Conservation (phyloP, 225 moss, liverwort and hornwort species). For the Marchantia paleacea region DNA sequence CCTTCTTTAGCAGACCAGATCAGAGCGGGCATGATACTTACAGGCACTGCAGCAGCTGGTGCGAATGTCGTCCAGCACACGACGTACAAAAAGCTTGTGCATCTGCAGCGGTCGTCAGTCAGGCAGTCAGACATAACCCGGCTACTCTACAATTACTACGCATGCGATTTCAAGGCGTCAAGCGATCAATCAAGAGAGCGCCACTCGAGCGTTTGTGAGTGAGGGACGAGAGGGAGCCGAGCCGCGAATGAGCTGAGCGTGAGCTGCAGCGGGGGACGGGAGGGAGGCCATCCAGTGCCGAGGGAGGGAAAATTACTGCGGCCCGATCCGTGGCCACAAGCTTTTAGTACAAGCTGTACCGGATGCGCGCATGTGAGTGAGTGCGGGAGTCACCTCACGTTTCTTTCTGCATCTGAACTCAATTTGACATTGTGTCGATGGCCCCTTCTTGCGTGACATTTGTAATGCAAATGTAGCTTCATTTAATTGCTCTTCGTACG, state of each 20-base stretch:
- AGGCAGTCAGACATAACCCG: not conserved
- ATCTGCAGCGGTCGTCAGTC: not conserved
- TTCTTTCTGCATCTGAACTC: not conserved
- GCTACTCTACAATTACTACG: not conserved
- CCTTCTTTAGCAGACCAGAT: not conserved
- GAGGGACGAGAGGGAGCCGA: not conserved
- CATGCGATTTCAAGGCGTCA: not conserved
- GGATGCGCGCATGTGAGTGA: not conserved
- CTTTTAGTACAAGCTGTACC: not conserved
- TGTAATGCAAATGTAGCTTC: not conserved
- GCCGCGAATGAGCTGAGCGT: not conserved
- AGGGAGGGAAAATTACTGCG: not conserved
- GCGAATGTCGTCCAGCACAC: slow-evolving; percentile 1
- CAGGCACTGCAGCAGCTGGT: too few relatives aligned
- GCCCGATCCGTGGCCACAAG: not conserved
- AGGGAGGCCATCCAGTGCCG: not conserved
- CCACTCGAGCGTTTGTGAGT: too few relatives aligned
- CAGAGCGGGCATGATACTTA: not conserved
- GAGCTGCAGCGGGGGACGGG: not conserved
- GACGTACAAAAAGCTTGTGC: not conserved
- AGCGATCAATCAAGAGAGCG: not conserved
- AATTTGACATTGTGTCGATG: not conserved
- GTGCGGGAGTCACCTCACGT: not conserved
- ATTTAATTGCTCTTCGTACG: not conserved
- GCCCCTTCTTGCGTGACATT: not conserved